Evolutionary conservation across 345 rosid species (phyloP).

Genomic region (Kandelia obovata): DNA sequence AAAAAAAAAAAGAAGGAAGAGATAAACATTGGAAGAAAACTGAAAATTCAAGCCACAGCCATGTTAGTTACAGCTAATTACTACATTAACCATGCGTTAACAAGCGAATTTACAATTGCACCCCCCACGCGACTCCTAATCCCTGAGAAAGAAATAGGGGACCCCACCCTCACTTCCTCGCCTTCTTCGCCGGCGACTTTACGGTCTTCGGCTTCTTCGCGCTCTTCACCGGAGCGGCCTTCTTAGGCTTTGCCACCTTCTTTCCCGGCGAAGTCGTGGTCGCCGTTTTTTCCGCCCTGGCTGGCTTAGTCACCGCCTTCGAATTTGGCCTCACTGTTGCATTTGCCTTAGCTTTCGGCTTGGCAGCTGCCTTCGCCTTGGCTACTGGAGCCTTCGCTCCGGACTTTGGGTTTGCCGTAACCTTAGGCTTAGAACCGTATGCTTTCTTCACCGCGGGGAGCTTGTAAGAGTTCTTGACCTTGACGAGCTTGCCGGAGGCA

Average conservation of each 20-base stretch:
- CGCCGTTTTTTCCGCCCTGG: slow-evolving; percentile 10
- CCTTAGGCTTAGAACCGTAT: not conserved
- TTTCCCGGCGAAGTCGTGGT: slow-evolving; percentile 5
- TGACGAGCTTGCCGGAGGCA: slow-evolving; percentile 22
- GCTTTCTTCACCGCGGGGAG: slow-evolving; percentile 15
- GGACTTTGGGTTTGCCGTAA: slow-evolving; percentile 10
- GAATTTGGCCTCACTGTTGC: not conserved
- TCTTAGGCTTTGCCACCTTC: slow-evolving; percentile 10
- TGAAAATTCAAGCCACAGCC: too few species aligned
- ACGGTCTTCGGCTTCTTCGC: slow-evolving; percentile 12
- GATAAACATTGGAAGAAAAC: too few species aligned
- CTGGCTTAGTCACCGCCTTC: slow-evolving; percentile 1
- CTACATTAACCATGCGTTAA: not conserved
- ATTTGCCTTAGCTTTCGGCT: slow-evolving; percentile 8
- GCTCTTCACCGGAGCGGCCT: slow-evolving; percentile 4
- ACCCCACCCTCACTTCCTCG: slow-evolving; percentile 11
- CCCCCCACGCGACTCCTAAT: not conserved
- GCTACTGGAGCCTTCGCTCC: slow-evolving; percentile 5
- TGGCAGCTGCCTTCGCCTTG: not conserved
- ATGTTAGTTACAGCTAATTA: too few species aligned
- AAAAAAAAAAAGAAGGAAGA: too few species aligned
- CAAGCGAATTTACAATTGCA: slow-evolving; percentile 8
- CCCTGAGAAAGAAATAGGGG: too few species aligned
- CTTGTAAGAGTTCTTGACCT: slow-evolving; percentile 25
- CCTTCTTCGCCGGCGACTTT: slow-evolving; percentile 10